Base-by-base conservation (phyloP, 176 grass and related monocot genomes). In the Thinopyrum elongatum region DNA sequence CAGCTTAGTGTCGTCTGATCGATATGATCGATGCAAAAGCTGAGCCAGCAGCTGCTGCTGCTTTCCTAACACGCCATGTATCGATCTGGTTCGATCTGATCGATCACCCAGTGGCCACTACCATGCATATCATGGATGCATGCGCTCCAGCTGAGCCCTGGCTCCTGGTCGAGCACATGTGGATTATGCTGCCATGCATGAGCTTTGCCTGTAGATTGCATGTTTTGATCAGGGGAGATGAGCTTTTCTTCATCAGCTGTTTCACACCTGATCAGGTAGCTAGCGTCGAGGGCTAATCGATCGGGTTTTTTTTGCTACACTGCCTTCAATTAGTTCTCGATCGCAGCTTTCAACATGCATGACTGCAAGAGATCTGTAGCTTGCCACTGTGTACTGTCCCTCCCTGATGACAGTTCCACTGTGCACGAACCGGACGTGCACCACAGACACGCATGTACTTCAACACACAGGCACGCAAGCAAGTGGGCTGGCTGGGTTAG, bases 281-380 rank as follows among this genome's bases (percentile, higher is more conserved):
- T 46, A 29, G 59, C n/a, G 38, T 34, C 51, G 10, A 44, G 64
- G 53, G 19, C 1, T 62, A 10, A 39, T 39, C 38, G 8, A 63
- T 14, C 60, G 12, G 65, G 62, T 59, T 53, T 67, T 14, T 59
- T 53, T 67, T 14, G 39, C 39, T 16, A 21, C n/a, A 27, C 26
- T 23, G 38, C 21, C 29, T 49, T 10, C 42, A 74, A 8, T 74
- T 83, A 36, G 61, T 33, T 2, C 47, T 81, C 90, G 5, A 19
- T 19, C 49, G 77, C 86, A 39, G 83, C 30, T 85, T 86, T 86
- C 82, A 77, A 80, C 61, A 77, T 58, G 7, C 19, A 58, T 58
- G 55, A 85, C 90, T 77, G 70, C 51, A 77, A 78, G 77, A 82
- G 63, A 29, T 57, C 51, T 88, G 86, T 88, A 88, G 86, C 90